A percentile compares a stretch with the other conserved stretches of the same genome.
Evolutionary conservation across 768 basidiomycete genomes (phyloP).

Genomic region (Dentipellis sp.): DNA sequence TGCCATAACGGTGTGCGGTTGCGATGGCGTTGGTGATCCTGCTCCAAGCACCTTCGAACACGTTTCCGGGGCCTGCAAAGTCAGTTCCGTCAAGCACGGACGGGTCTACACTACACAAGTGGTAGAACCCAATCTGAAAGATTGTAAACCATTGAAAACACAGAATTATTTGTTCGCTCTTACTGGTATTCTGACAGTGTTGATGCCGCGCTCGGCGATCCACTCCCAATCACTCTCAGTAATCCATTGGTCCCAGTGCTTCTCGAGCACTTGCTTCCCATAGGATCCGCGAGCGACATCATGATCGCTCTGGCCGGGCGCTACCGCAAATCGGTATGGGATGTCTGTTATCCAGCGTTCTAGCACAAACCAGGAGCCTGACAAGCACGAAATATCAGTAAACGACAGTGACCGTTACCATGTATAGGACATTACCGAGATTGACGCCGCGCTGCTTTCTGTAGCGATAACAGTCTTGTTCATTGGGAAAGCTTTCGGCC

Average conservation of each 20-base stretch:
- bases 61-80: constrained; percentile 39
- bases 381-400: neutral
- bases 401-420: neutral
- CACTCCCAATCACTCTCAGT: constrained; percentile 43
- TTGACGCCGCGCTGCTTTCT: constrained; percentile 78
- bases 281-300: constrained; percentile 52
- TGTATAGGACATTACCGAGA: constrained; percentile 41
- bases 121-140: constrained; percentile 63
- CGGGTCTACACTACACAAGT: constrained; percentile 48
- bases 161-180: constrained; percentile 13
- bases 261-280: constrained; percentile 32
- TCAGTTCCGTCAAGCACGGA: constrained; percentile 57
- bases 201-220: constrained; percentile 44
- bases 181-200: constrained; percentile 55
- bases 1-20: constrained; percentile 41
- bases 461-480: constrained; percentile 38
- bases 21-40: constrained; percentile 52
- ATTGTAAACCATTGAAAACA: neutral
- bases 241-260: constrained; percentile 49
- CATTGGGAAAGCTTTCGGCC: constrained; percentile 9
- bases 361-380: constrained; percentile 73
- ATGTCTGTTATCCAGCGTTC: constrained; percentile 65
- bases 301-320: constrained; percentile 56
- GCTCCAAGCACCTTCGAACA: constrained; percentile 60
- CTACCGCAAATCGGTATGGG: constrained; percentile 44